A percentile compares a stretch with the other conserved stretches of the same genome.
Conservation (phyloP, 371 early-diverging fungal species). For the Batkoa obscura region DNA sequence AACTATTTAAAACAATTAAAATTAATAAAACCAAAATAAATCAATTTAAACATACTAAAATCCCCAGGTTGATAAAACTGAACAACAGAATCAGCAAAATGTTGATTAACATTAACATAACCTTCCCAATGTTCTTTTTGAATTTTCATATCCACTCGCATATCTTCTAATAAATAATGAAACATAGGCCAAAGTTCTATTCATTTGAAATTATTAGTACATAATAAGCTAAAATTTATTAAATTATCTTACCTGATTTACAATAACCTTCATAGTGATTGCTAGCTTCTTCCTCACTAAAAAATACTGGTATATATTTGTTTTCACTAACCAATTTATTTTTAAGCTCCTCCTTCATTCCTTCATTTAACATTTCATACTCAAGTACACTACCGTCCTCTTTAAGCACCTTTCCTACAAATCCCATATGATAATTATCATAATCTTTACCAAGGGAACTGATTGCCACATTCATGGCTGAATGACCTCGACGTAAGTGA, state of each 20-base stretch:
- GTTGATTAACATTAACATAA: constrained; percentile 67
- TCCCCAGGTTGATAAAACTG: constrained; percentile 63
- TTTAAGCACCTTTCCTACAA: constrained; percentile 33
- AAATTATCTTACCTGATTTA: constrained; percentile 50
- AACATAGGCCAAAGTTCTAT: constrained; percentile 92
- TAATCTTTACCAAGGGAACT: constrained; percentile 24
- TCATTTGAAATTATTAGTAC: background rate
- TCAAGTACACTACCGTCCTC: constrained; percentile 15
- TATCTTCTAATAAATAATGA: constrained; percentile 89
- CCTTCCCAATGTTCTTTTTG: constrained; percentile 64
- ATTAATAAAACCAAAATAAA: constrained; percentile 31
- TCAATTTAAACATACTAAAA: constrained; percentile 44
- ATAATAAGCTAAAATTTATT: background rate
- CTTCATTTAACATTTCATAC: constrained; percentile 13
- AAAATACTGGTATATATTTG: constrained; percentile 54
- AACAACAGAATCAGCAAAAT: constrained; percentile 63
- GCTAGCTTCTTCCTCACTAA: constrained; percentile 42
- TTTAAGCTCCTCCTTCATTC: constrained; percentile 17
- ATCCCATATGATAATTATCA: constrained; percentile 42
- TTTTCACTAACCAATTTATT: constrained; percentile 21
- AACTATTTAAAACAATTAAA: constrained; percentile 20
- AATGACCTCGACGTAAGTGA: constrained; percentile 37
- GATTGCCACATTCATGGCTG: constrained; percentile 58
- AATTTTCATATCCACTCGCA: constrained; percentile 33
- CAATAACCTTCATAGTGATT: constrained; percentile 82